Evolutionary conservation across 495 filamentous ascomycete species (phyloP), one percentile per base, ranked within the genome.

Genomic region (Pseudomonodictys pantanalensis): DNA sequence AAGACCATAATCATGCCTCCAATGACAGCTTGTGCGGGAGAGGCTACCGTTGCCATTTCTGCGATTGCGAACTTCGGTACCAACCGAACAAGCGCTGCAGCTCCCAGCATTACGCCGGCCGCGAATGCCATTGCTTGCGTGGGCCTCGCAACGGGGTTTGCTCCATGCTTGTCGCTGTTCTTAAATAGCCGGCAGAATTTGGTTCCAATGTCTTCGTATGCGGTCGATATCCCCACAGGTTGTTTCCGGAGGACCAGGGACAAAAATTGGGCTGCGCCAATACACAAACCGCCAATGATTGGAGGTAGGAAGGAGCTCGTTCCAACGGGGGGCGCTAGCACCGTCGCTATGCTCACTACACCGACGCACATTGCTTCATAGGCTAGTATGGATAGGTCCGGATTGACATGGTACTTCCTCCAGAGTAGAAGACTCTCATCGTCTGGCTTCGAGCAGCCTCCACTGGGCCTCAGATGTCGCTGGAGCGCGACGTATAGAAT

Each of bases 1-100:
- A 62, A 50, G 7, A 56, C 59, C 52, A 62, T 55, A 10, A 56
- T 28, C 29, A 56, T n/a, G 2, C 59, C 59, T 23, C 59, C 59
- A 33, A 56, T 6, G 20, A 56, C 35, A 29, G 59, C 59, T 51
- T 39, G 43, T 11, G 25, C n/a, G 25, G 51, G 51, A n/a, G 59
- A 56, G 17, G 56, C 29, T 2, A 18, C 38, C 28, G 32, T 43
- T 41, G 29, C 44, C 22, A 43, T 55, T 12, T 9, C 22, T 12
- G 42, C 28, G 25, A 52, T 22, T 20, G 25, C 59, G 44, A 60
- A 46, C 41, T 47, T 54, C 22, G 59, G 51, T 26, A 56, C 33
- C 32, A 54, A 5, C 17, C 57, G 32, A 10, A 54, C 49, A 24
- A 60, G 49, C 2, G 43, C 39, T 28, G 57, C 48, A 17, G 51